Evolutionary conservation across 257 asterid genomes (phyloP).

Genomic region (Nicotiana otophora): DNA sequence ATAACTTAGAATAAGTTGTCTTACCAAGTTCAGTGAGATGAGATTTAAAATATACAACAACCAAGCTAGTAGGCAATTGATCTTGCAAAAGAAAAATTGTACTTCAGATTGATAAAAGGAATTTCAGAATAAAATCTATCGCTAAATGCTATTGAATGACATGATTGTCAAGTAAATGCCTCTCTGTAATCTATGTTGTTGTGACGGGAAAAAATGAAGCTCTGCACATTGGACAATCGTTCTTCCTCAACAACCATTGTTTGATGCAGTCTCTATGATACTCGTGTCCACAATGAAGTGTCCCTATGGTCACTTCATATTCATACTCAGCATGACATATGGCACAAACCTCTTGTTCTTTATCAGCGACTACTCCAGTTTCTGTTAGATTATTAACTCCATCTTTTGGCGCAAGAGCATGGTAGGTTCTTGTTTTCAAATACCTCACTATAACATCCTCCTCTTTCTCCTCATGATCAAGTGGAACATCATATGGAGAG

Average conservation of each 20-base stretch:
- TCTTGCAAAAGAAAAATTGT: too few relatives aligned
- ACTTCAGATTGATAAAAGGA: too few relatives aligned
- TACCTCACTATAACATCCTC: neutral
- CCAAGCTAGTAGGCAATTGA: too few relatives aligned
- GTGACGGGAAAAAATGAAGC: neutral
- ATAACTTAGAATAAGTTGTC: too few relatives aligned
- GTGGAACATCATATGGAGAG: neutral
- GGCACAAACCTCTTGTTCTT: slow-evolving; percentile 8
- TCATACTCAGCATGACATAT: neutral
- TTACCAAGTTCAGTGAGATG: too few relatives aligned
- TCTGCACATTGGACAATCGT: slow-evolving; percentile 7
- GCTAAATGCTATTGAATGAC: too few relatives aligned
- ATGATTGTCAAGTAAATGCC: too few relatives aligned
- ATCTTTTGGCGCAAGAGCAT: neutral
- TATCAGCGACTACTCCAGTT: neutral
- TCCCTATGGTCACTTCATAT: neutral
- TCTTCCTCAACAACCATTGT: slow-evolving; percentile 1
- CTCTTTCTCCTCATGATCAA: neutral
- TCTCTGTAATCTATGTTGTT: neutral
- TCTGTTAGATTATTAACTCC: neutral
- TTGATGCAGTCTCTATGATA: slow-evolving; percentile 13
- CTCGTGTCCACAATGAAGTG: neutral
- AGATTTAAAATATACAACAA: too few relatives aligned
- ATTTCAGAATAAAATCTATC: too few relatives aligned
- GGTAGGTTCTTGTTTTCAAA: neutral